These are phyloP conservation scores for Ustilago xerochloae DNA, from an alignment of 1,284 basidiomycete species.

Conservation along the genomic window DNA sequence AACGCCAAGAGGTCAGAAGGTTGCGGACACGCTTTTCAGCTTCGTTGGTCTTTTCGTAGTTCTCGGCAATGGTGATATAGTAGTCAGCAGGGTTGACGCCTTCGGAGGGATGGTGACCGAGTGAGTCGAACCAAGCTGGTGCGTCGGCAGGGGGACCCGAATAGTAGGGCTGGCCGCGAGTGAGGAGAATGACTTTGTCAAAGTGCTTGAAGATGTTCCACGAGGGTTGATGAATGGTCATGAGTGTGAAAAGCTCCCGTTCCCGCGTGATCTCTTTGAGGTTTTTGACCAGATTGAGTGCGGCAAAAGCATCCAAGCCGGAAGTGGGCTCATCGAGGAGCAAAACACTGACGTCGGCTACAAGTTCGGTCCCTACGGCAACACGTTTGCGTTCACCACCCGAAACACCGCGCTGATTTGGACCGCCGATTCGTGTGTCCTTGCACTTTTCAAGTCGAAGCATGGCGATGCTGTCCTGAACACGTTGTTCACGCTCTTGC, in stretches of 20 bases:
- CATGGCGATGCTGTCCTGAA: slow-evolving; percentile 49
- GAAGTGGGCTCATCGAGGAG: slow-evolving; percentile 57
- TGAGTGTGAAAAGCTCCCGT: slow-evolving; percentile 41
- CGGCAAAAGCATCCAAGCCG: slow-evolving; percentile 52
- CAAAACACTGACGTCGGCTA: slow-evolving; percentile 46
- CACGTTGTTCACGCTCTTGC: slow-evolving; percentile 44
- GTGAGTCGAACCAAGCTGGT: slow-evolving; percentile 39
- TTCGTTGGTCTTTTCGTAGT: slow-evolving; percentile 50
- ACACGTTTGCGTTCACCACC: slow-evolving; percentile 58
- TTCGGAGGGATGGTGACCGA: slow-evolving; percentile 24
- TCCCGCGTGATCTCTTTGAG: slow-evolving; percentile 42
- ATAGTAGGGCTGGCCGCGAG: slow-evolving; percentile 47
- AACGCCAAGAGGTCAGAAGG: slow-evolving; percentile 42
- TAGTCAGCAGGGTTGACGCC: slow-evolving; percentile 55
- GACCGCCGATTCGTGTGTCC: slow-evolving; percentile 47
- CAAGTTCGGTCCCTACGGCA: slow-evolving; percentile 42
- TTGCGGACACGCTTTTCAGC: slow-evolving; percentile 40
- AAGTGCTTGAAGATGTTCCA: slow-evolving; percentile 55
- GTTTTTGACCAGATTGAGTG: slow-evolving; percentile 47
- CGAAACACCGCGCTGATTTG: slow-evolving; percentile 50
- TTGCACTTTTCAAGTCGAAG: slow-evolving; percentile 49
- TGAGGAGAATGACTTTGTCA: slow-evolving; percentile 50
- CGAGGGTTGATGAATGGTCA: slow-evolving; percentile 59
- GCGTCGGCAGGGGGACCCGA: slow-evolving; percentile 44
- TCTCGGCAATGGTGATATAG: slow-evolving; percentile 47